Conservation (phyloP, 2,329 filamentous ascomycete species). For the Aspergillus puulaauensis region DNA sequence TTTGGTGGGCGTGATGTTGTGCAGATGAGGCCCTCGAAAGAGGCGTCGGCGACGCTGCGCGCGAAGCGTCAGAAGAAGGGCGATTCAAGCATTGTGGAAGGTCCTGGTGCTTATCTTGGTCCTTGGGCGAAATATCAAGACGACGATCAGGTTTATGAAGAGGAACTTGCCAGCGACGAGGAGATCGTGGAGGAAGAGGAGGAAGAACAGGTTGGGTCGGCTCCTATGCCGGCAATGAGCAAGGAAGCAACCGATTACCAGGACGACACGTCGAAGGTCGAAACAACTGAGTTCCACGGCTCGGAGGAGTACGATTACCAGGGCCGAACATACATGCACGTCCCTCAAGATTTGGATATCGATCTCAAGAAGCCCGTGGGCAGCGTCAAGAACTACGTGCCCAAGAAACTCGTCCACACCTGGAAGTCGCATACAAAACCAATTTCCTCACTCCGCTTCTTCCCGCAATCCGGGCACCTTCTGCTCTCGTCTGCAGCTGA, state of each 20-base stretch:
- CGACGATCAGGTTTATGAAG: conserved; percentile 69
- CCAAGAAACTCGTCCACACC: conserved; percentile 88
- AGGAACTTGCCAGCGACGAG: conserved; percentile 74
- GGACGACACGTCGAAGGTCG: conserved; percentile 61
- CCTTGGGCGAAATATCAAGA: conserved; percentile 87
- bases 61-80: conserved; percentile 83
- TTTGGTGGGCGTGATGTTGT: conserved; percentile 54
- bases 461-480: conserved; percentile 83
- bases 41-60: conserved; percentile 65
- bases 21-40: conserved; percentile 63
- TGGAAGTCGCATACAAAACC: conserved; percentile 85
- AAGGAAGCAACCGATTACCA: conserved; percentile 53
- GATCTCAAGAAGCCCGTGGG: conserved; percentile 79
- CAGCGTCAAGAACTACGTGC: conserved; percentile 83
- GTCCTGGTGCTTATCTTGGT: conserved; percentile 83
- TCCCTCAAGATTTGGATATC: conserved; percentile 85
- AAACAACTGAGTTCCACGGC: conserved; percentile 87
- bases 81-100: conserved; percentile 78
- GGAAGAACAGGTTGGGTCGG: conserved; percentile 46
- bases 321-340: conserved; percentile 95
- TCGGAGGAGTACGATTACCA: conserved; percentile 85
- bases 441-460: conserved; percentile 85
- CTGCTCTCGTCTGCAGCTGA: conserved; percentile 89
- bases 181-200: conserved; percentile 62
- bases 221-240: conserved; percentile 49